phyloP scores from a whole-genome alignment of 441 rosid species.

The Populus hybrid region DNA sequence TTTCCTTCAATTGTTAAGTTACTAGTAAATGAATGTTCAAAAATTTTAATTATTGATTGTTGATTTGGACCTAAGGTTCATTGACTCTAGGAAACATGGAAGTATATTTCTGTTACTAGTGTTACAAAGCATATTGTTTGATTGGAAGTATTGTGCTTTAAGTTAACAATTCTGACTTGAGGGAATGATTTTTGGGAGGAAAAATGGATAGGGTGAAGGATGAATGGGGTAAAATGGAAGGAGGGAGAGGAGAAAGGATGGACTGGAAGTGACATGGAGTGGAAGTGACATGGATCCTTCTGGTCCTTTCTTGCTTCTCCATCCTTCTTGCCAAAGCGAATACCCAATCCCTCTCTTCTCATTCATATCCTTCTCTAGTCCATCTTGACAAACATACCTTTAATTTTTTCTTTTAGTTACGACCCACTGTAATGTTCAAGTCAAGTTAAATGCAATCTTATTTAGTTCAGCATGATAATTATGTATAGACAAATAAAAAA shows the following conservation, averaged over 20 bases:
- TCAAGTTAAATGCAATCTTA: neutral
- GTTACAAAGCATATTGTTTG: neutral
- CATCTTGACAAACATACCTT: neutral
- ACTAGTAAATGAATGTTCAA: neutral
- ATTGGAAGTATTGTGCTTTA: neutral
- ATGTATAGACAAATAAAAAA: conserved; percentile 2
- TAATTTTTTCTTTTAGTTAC: neutral
- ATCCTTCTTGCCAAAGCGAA: neutral
- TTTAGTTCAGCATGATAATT: conserved; percentile 2
- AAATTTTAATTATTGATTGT: neutral
- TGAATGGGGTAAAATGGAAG: neutral
- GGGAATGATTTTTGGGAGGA: neutral
- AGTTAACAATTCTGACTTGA: neutral
- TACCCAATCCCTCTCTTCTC: neutral
- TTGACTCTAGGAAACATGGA: neutral
- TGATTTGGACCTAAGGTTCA: neutral
- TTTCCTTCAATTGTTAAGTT: neutral
- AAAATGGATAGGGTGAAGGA: neutral
- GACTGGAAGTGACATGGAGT: too few relatives aligned
- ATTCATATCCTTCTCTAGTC: neutral
- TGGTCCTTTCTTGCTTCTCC: neutral
- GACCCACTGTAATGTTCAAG: neutral
- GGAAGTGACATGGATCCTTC: neutral
- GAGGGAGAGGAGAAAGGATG: neutral
- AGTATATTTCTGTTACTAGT: neutral